Conservation (phyloP, 2,329 filamentous ascomycete species). For the Ophiocordyceps robertsii region DNA sequence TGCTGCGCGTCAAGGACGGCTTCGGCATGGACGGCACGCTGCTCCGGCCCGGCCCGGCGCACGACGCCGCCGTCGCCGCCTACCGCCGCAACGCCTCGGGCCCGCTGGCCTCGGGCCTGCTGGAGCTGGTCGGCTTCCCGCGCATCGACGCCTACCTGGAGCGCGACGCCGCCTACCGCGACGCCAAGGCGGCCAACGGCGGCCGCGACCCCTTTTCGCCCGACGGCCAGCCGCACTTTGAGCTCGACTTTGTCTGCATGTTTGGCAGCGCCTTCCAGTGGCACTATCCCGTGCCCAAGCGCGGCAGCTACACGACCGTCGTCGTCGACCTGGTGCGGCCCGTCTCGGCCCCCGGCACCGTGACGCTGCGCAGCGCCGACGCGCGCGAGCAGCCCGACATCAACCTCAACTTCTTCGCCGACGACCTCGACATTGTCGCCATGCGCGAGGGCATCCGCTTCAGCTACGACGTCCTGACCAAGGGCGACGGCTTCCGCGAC, state of each 20-base stretch:
- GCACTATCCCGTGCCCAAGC: conserved; percentile 26
- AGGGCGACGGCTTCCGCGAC: conserved; percentile 42
- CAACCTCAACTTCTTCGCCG: conserved; percentile 44
- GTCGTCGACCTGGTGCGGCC: conserved; percentile 34
- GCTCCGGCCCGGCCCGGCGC: conserved; percentile 20
- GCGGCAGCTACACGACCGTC: conserved; percentile 40
- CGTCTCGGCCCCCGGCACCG: conserved; percentile 30
- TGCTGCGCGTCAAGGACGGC: conserved; percentile 30
- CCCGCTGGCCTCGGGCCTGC: conserved; percentile 24
- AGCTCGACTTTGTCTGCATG: conserved; percentile 48
- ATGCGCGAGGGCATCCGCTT: conserved; percentile 44
- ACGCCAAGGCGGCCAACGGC: conserved; percentile 25
- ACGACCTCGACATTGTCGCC: conserved; percentile 42
- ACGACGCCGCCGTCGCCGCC: conserved; percentile 17
- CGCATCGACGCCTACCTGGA: conserved; percentile 41
- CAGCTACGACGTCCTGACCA: conserved; percentile 42
- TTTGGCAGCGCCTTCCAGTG: conserved; percentile 37
- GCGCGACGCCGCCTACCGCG: conserved; percentile 31
- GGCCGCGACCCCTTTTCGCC: conserved; percentile 40
- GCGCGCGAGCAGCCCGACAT: conserved; percentile 45
- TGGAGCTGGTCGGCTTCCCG: conserved; percentile 41
- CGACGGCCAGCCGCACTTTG: conserved; percentile 44
- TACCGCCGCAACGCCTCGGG: conserved; percentile 26
- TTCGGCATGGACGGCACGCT: conserved; percentile 25
- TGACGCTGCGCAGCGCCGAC: conserved; percentile 41